Evolutionary conservation across 768 basidiomycete species (phyloP).

Genomic region (Terana coerulea): DNA sequence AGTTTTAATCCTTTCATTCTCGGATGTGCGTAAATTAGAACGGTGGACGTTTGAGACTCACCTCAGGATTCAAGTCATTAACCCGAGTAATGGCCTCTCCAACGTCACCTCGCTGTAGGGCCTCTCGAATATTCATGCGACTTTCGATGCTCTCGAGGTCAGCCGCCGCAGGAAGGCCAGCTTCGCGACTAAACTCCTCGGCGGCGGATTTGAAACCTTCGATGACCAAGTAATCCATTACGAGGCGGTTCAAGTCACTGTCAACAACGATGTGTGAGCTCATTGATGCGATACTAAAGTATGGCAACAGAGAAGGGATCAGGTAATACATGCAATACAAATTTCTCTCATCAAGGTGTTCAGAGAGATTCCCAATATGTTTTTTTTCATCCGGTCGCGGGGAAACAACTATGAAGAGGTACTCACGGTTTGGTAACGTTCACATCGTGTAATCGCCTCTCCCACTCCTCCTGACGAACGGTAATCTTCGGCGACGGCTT

Average conservation of each 20-base stretch:
- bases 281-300: constrained; percentile 7
- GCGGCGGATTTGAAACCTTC: constrained; percentile 97
- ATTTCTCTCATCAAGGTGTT: constrained; percentile 60
- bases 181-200: constrained; percentile 90
- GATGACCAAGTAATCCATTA: constrained; percentile 97
- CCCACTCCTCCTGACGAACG: constrained; percentile 85
- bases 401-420: constrained; percentile 12
- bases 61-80: constrained; percentile 96
- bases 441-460: constrained; percentile 75
- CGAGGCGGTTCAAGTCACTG: constrained; percentile 90
- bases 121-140: constrained; percentile 91
- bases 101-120: constrained; percentile 90
- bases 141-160: constrained; percentile 93
- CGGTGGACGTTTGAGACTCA: constrained; percentile 39
- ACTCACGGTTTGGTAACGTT: constrained; percentile 89
- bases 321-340: constrained; percentile 89
- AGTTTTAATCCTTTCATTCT: constrained; percentile 72
- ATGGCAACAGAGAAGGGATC: constrained; percentile 38
- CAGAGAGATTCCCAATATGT: constrained; percentile 99
- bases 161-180: constrained; percentile 68
- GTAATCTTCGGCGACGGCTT: constrained; percentile 44
- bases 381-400: constrained; percentile 53
- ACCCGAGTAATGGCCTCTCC: constrained; percentile 94
- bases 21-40: constrained; percentile 12
- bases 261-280: constrained; percentile 19